These are phyloP conservation scores for Myxozyma udenii DNA, from an alignment of 805 yeast genomes.

Conservation along the genomic window DNA sequence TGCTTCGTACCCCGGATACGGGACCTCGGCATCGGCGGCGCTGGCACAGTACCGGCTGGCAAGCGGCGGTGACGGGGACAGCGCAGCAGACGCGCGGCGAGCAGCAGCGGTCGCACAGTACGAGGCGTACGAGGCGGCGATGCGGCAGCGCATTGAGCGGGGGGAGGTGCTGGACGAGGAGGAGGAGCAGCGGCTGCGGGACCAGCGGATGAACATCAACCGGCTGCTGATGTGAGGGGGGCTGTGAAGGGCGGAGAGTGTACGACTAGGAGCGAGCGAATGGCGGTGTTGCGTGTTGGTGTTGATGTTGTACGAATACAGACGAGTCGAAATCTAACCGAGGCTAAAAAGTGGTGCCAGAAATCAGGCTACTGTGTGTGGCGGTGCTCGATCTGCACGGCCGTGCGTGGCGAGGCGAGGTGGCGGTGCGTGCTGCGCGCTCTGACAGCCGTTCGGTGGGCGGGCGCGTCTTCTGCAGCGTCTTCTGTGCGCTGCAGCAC, in stretches of 20 bases:
- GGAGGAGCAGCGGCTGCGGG: conserved; percentile 23
- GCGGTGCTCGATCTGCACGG: too few relatives aligned
- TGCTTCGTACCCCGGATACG: conserved; percentile 1
- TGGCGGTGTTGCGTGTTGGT: too few relatives aligned
- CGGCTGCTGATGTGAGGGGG: conserved; percentile 16
- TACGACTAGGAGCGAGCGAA: too few relatives aligned
- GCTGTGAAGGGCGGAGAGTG: not conserved
- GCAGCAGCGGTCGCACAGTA: conserved; percentile 14
- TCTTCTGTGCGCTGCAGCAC: too few relatives aligned
- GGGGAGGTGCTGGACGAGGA: conserved; percentile 16
- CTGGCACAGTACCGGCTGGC: conserved; percentile 4
- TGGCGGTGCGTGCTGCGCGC: too few relatives aligned
- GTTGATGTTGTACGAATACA: too few relatives aligned
- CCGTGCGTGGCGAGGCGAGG: too few relatives aligned
- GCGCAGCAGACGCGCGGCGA: not conserved
- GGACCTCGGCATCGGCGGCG: not conserved
- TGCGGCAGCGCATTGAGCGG: conserved; percentile 9
- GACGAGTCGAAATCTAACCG: too few relatives aligned
- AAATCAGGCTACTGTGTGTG: too few relatives aligned
- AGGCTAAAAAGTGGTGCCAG: too few relatives aligned
- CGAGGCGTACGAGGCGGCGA: conserved; percentile 12
- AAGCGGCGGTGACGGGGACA: not conserved
- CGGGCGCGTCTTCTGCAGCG: too few relatives aligned
- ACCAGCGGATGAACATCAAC: conserved; percentile 25
- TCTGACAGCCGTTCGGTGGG: too few relatives aligned